phyloP scores from a whole-genome alignment of 768 basidiomycete species.

The Auriculariales sp. region DNA sequence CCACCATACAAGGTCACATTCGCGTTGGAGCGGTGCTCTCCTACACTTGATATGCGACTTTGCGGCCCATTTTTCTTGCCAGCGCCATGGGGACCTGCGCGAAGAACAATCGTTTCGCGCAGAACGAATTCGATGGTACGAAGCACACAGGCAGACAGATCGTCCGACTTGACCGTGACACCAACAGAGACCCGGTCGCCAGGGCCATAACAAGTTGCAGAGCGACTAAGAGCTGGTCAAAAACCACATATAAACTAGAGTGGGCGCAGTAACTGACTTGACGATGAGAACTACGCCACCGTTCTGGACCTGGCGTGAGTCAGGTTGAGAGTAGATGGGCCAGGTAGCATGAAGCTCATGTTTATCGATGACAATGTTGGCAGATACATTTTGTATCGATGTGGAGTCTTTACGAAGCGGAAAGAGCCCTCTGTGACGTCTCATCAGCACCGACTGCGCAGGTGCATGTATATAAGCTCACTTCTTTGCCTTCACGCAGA shows the following conservation, averaged over 20 bases:
- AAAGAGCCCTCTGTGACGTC: constrained; percentile 47
- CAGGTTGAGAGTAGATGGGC: constrained; percentile 76
- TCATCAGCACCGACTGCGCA: neutral
- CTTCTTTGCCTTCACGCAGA: constrained; percentile 81
- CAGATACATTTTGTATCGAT: constrained; percentile 46
- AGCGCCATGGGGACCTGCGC: constrained; percentile 38
- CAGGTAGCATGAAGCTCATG: constrained; percentile 88
- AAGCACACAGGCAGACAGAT: constrained; percentile 49
- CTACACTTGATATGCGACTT: constrained; percentile 36
- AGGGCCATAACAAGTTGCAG: constrained; percentile 70
- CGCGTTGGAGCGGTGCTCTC: constrained; percentile 57
- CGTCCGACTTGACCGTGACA: constrained; percentile 61
- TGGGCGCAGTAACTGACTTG: constrained; percentile 16
- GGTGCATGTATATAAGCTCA: constrained; percentile 18
- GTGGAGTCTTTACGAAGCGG: constrained; percentile 72
- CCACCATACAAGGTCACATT: constrained; percentile 65
- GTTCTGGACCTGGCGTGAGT: constrained; percentile 47
- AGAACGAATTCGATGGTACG: constrained; percentile 75
- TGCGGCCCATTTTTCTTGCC: constrained; percentile 44
- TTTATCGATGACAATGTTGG: constrained; percentile 75
- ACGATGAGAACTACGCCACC: constrained; percentile 65
- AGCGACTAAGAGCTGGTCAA: constrained; percentile 20
- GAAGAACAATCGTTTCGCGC: constrained; percentile 63
- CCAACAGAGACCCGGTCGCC: constrained; percentile 64
- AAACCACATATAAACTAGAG: neutral